Base-by-base conservation (phyloP, 2,329 filamentous ascomycete genomes). In the Alternaria angustiovoidea region DNA sequence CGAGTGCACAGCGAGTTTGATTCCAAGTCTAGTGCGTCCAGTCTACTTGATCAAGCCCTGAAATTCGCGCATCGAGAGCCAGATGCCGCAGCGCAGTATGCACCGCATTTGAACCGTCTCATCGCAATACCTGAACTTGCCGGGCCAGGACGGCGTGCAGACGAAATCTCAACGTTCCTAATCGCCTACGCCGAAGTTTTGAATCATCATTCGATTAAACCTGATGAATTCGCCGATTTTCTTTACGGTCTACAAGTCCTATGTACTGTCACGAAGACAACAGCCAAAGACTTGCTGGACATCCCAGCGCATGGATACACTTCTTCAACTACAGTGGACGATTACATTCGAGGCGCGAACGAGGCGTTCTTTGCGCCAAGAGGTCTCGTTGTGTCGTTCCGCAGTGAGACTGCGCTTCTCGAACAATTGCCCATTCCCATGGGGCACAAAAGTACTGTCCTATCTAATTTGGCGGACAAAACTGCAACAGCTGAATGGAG, bases 301-400 rank as follows among this genome's bases (percentile, higher is more conserved):
- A 34, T 22, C 16, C 36, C 57, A 2, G 11, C 53, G 2, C 9
- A 44, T 5, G 11, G 32, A 18, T 42, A 61, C 7, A 22, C 32
- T 2, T 49, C 61, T 11, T 53, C 58, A 5, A 47, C 12, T 6
- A 51, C 71, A 3, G 62, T 76, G 6, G 55, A 64, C 4, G 63
- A 69, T n/a, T 78, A 75, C 53, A 61, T 78, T 12, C 51, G 65
- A 28, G 54, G 66, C 24, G 64, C 68, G 5, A 78, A 78, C 39
- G 72, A 72, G n/a, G 61, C 63, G 0, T 77, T 77, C 64, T 78
- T 78, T 52, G 71, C 68, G 1, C 74, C 74, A 1, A 67, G 76
- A 6, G 72, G 72, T 1, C 59, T 78, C 2, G 61, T 51, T 18
- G 68, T 76, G 1, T 72, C 68, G 6, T 48, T 78, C 16, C 52